These are phyloP conservation scores for Stereum hirsutum DNA, from an alignment of 1,284 basidiomycete species.

Conservation along the genomic window DNA sequence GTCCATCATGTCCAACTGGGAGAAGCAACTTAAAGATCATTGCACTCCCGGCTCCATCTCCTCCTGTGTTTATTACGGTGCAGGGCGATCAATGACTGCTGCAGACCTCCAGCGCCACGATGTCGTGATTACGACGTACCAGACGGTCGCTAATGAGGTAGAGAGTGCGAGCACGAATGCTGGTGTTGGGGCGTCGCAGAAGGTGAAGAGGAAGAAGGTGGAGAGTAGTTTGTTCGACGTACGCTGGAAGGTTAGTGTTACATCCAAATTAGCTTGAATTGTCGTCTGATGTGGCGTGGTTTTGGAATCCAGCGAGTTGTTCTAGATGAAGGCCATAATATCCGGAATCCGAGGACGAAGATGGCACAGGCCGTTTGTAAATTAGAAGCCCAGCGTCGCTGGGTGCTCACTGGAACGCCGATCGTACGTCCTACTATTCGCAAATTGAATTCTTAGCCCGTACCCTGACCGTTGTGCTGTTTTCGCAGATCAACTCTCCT, in stretches of 20 bases:
- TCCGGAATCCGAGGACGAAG: conserved; percentile 81
- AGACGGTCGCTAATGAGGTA: conserved; percentile 52
- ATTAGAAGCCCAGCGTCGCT: conserved; percentile 67
- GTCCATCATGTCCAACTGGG: conserved; percentile 87
- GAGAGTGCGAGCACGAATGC: conserved; percentile 15
- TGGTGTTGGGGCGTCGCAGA: conserved; percentile 13
- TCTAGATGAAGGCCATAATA: conserved; percentile 82
- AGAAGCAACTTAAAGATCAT: conserved; percentile 80
- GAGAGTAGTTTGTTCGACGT: conserved; percentile 50
- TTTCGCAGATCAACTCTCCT: conserved; percentile 68
- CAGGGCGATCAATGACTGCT: conserved; percentile 49
- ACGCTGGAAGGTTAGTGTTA: conserved; percentile 62
- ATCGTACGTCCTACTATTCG: conserved; percentile 46
- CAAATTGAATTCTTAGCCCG: conserved; percentile 6
- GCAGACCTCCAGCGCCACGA: conserved; percentile 62
- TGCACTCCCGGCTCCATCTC: conserved; percentile 47
- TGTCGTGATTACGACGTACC: conserved; percentile 87
- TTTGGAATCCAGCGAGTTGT: conserved; percentile 50
- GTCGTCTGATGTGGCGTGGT: not conserved
- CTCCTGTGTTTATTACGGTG: conserved; percentile 64
- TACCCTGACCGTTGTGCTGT: not conserved
- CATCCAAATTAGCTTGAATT: not conserved
- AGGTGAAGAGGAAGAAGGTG: conserved; percentile 46
- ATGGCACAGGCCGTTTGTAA: conserved; percentile 67
- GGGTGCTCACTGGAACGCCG: conserved; percentile 80